A percentile compares a stretch with the other conserved stretches of the same genome.
phyloP scores from a whole-genome alignment of 148 eudicot genomes.

The Oxyria digyna region DNA sequence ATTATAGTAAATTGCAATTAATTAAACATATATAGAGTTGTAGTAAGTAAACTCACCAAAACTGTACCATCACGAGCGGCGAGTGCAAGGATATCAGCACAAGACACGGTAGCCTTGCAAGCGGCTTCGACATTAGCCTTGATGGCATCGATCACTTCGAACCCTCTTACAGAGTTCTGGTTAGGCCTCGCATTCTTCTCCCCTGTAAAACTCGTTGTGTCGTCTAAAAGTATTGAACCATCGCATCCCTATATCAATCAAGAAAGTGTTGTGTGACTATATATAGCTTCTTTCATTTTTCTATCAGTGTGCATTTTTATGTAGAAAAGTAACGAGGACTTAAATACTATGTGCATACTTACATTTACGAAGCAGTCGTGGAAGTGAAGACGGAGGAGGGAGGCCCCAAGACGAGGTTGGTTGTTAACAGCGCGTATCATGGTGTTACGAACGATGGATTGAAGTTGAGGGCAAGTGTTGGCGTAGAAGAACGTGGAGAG shows the following conservation, averaged over 20 bases:
- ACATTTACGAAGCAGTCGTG: constrained; percentile 33
- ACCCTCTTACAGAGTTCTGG: constrained; percentile 37
- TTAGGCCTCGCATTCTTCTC: constrained; percentile 46
- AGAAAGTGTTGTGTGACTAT: no score
- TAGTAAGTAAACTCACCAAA: constrained; percentile 24
- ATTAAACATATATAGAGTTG: neutral
- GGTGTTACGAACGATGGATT: constrained; percentile 11
- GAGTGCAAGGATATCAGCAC: constrained; percentile 51
- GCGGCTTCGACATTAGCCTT: constrained; percentile 42
- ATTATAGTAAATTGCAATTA: neutral
- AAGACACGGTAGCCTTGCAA: constrained; percentile 36
- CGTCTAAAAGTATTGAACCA: constrained; percentile 32
- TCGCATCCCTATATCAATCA: constrained; percentile 32
- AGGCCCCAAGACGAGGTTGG: constrained; percentile 25
- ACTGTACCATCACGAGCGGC: constrained; percentile 40
- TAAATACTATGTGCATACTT: neutral
- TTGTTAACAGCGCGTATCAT: constrained; percentile 20
- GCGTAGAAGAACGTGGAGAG: constrained; percentile 18
- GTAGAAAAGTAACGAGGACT: no score
- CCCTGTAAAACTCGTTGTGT: constrained; percentile 24
- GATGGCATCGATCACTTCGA: constrained; percentile 48
- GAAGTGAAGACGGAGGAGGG: constrained; percentile 24
- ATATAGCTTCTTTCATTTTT: no score
- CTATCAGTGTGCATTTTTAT: no score
- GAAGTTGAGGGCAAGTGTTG: constrained; percentile 21